These are phyloP conservation scores for Cytospora mali DNA, from an alignment of 2,329 filamentous ascomycete genomes.

Conservation along the genomic window DNA sequence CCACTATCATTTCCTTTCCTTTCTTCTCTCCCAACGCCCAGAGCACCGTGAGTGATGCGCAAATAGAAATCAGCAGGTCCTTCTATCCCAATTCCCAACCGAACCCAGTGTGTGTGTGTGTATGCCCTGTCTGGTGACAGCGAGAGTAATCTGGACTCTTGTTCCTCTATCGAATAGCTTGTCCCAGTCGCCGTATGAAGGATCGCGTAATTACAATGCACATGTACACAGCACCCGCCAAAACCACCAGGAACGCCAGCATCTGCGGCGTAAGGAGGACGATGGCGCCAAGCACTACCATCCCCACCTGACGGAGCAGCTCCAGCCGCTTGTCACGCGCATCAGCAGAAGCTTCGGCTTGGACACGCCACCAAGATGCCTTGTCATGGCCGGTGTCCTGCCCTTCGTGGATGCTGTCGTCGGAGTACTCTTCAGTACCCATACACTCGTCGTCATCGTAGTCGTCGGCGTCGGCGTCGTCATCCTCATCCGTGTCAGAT, in stretches of 20 bases:
- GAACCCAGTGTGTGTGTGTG: constrained; percentile 4
- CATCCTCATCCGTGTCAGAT: constrained; percentile 40
- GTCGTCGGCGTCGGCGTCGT: constrained; percentile 35
- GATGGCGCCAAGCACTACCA: constrained; percentile 45
- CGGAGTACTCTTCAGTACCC: constrained; percentile 35
- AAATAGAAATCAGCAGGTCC: constrained; percentile 10
- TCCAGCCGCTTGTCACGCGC: constrained; percentile 44
- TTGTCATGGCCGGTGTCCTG: constrained; percentile 29
- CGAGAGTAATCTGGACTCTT: background rate
- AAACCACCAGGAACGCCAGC: constrained; percentile 41
- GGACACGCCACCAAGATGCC: constrained; percentile 23
- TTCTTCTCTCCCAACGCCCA: constrained; percentile 22
- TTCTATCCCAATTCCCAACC: constrained; percentile 16
- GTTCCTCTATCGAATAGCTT: constrained; percentile 11
- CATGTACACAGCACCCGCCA: constrained; percentile 45
- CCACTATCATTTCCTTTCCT: background rate
- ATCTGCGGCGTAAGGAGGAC: constrained; percentile 52
- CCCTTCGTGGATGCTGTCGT: constrained; percentile 27
- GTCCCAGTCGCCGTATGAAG: constrained; percentile 12
- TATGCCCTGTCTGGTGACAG: constrained; percentile 1
- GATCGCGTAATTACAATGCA: constrained; percentile 34
- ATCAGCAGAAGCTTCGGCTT: constrained; percentile 30
- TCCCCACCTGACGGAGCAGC: constrained; percentile 46
- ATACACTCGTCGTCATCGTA: constrained; percentile 36
- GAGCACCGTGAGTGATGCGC: constrained; percentile 25